Evolutionary conservation across 2,329 filamentous ascomycete species (phyloP).

Genomic region (Aspergillus niger): DNA sequence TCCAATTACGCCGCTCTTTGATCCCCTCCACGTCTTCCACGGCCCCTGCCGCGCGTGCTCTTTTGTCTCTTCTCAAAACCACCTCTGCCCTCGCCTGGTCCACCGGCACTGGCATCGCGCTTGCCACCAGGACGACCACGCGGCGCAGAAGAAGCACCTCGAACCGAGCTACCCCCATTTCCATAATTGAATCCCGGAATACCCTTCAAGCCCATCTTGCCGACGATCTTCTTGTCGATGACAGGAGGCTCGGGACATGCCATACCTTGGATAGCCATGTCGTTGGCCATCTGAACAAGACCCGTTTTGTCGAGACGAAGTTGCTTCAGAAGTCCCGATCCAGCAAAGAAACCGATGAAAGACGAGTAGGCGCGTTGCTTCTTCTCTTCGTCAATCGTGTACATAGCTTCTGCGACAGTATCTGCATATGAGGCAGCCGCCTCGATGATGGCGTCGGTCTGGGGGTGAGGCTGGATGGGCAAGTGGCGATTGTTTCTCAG

Average conservation of each 20-base stretch:
- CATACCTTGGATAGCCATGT: constrained; percentile 40
- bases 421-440: constrained; percentile 35
- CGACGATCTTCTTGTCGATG: constrained; percentile 41
- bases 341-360: constrained; percentile 40
- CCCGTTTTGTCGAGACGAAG: constrained; percentile 36
- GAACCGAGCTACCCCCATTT: constrained; percentile 18
- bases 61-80: no score
- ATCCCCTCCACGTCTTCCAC: no score
- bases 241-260: constrained; percentile 39
- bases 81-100: no score
- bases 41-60: no score
- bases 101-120: constrained; percentile 20
- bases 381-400: constrained; percentile 31
- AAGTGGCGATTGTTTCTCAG: constrained; percentile 51
- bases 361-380: constrained; percentile 42
- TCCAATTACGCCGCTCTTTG: no score
- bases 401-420: constrained; percentile 32
- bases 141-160: constrained; percentile 6
- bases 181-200: constrained; percentile 39
- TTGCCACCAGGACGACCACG: constrained; percentile 21
- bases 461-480: constrained; percentile 53
- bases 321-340: constrained; percentile 34
- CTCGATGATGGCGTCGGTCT: constrained; percentile 41
- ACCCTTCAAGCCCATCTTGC: constrained; percentile 45
- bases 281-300: constrained; percentile 41